Evolutionary conservation across 1,284 basidiomycete species (phyloP).

Genomic region (Stereum hirsutum): DNA sequence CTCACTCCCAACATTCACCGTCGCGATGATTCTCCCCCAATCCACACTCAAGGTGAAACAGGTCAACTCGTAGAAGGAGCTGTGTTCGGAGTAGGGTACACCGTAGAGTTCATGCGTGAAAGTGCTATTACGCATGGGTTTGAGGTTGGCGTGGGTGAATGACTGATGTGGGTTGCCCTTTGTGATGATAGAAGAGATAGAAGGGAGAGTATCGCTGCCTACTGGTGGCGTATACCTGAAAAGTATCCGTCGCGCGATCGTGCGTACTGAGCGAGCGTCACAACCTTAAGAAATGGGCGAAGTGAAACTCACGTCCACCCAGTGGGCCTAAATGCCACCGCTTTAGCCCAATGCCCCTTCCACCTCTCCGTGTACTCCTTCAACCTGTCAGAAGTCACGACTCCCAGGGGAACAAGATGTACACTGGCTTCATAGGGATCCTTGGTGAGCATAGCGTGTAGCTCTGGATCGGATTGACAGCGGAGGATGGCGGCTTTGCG

Average conservation of each 20-base stretch:
- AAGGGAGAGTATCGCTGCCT: conserved; percentile 53
- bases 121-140: conserved; percentile 66
- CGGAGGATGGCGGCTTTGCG: conserved; percentile 75
- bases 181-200: conserved; percentile 59
- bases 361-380: conserved; percentile 73
- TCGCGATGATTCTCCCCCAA: conserved; percentile 87
- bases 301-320: conserved; percentile 76
- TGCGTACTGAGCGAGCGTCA: background rate
- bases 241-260: background rate
- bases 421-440: conserved; percentile 76
- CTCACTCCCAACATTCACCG: conserved; percentile 88
- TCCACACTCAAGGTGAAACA: conserved; percentile 84
- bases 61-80: conserved; percentile 88
- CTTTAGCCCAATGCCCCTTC: conserved; percentile 64
- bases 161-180: conserved; percentile 48
- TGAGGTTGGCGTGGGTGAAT: conserved; percentile 64
- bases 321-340: conserved; percentile 84
- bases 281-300: conserved; percentile 24
- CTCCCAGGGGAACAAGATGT: conserved; percentile 78
- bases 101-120: conserved; percentile 68
- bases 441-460: conserved; percentile 71
- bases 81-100: conserved; percentile 95
- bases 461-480: conserved; percentile 77
- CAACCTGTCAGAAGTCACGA: conserved; percentile 74
- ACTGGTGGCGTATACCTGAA: conserved; percentile 52